phyloP scores from a whole-genome alignment of 768 basidiomycete species.

The Naganishia vishniacii region DNA sequence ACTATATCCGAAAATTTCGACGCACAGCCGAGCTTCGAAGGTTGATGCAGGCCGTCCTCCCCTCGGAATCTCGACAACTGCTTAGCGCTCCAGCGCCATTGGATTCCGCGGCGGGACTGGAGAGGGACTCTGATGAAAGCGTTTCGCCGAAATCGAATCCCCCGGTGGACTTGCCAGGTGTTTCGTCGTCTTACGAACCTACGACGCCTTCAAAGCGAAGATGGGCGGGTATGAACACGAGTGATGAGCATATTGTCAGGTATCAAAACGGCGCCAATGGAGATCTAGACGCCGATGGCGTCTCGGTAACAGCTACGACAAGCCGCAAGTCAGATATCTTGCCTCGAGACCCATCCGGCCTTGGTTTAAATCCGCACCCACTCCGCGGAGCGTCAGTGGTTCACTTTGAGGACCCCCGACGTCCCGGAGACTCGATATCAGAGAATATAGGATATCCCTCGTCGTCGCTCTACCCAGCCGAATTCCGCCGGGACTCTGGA shows the following conservation, averaged over 20 bases:
- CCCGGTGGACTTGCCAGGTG: neutral
- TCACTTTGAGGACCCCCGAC: constrained; percentile 6
- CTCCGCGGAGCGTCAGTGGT: neutral
- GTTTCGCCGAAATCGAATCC: constrained; percentile 2
- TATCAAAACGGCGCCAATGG: neutral
- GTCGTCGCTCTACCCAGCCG: neutral
- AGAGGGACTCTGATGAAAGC: neutral
- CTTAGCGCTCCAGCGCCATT: neutral
- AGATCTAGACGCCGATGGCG: neutral
- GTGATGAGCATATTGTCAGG: constrained; percentile 14
- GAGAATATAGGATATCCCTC: neutral
- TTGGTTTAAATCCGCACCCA: neutral
- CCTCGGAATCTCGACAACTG: neutral
- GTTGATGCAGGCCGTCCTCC: neutral
- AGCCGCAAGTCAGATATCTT: neutral
- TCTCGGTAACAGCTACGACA: neutral
- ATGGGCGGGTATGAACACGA: constrained; percentile 12
- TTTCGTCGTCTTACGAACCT: neutral
- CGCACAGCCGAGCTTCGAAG: constrained; percentile 6
- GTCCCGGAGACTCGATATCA: neutral
- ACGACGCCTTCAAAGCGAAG: neutral
- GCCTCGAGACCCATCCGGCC: neutral
- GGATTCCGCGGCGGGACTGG: constrained; percentile 5
- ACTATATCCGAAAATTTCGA: constrained; percentile 2
- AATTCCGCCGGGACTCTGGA: neutral